These are phyloP conservation scores for Silene uniflora DNA, from an alignment of 148 eudicot genomes.

Conservation along the genomic window DNA sequence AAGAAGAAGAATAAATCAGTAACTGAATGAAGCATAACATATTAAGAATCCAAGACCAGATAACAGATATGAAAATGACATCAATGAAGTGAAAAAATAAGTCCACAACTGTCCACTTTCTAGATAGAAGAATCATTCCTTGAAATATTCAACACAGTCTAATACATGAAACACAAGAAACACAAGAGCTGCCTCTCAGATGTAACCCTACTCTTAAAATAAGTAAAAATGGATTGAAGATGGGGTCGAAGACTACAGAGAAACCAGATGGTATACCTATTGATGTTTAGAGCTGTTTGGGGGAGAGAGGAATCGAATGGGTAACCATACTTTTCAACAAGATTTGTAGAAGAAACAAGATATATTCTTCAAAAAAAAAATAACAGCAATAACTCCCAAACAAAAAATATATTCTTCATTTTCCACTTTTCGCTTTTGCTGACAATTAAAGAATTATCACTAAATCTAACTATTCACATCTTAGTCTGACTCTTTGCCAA, in stretches of 20 bases:
- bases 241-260: background rate
- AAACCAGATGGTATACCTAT: too few species aligned
- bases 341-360: background rate
- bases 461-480: too few species aligned
- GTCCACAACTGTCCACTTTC: background rate
- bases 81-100: background rate
- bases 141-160: background rate
- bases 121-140: background rate
- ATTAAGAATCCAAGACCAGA: background rate
- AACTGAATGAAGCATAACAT: background rate
- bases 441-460: too few species aligned
- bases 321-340: background rate
- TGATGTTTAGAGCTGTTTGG: background rate
- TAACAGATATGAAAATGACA: background rate
- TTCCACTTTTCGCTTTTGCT: too few species aligned
- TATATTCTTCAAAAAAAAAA: too few species aligned
- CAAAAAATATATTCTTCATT: too few species aligned
- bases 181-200: background rate
- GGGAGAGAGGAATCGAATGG: background rate
- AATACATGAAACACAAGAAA: background rate
- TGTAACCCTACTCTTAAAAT: background rate
- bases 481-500: too few species aligned
- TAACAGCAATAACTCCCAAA: too few species aligned
- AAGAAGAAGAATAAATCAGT: slow-evolving; percentile 4
- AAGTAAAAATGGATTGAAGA: background rate